Evolutionary conservation across 495 filamentous ascomycete genomes (phyloP).

Genomic region (Zalerion maritima): DNA sequence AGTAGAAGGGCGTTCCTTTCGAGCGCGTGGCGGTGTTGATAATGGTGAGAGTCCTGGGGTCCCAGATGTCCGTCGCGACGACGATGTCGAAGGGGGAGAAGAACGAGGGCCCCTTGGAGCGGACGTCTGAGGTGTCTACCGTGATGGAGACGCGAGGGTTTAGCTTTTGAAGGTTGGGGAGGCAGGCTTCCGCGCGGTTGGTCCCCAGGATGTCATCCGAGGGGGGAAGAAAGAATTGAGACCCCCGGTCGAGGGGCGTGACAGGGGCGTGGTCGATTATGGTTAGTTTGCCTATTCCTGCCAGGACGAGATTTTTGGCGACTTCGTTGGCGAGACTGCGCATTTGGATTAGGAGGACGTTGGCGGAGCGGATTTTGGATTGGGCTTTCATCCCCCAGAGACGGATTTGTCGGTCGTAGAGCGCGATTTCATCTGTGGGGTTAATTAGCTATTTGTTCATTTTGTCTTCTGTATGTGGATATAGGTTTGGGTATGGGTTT

Average conservation of each 20-base stretch:
- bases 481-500: too few species aligned
- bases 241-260: constrained; percentile 66
- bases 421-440: constrained; percentile 74
- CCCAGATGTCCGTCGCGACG: constrained; percentile 84
- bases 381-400: constrained; percentile 95
- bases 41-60: constrained; percentile 50
- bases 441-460: too few species aligned
- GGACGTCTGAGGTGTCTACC: constrained; percentile 50
- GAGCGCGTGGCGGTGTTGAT: constrained; percentile 77
- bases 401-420: constrained; percentile 97
- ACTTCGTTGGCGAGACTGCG: constrained; percentile 88
- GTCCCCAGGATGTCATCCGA: constrained; percentile 51
- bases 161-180: constrained; percentile 60
- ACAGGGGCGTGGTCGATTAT: constrained; percentile 70
- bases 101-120: constrained; percentile 49
- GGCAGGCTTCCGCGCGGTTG: constrained; percentile 75
- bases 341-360: constrained; percentile 78
- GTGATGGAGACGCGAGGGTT: constrained; percentile 79
- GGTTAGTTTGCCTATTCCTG: constrained; percentile 83
- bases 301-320: constrained; percentile 93
- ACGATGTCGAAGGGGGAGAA: constrained; percentile 69
- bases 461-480: too few species aligned
- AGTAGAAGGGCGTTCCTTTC: constrained; percentile 69
- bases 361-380: constrained; percentile 72
- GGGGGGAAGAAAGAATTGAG: constrained; percentile 76